phyloP scores from a whole-genome alignment of 164 flowering plant genomes.

The Vitis vinifera region DNA sequence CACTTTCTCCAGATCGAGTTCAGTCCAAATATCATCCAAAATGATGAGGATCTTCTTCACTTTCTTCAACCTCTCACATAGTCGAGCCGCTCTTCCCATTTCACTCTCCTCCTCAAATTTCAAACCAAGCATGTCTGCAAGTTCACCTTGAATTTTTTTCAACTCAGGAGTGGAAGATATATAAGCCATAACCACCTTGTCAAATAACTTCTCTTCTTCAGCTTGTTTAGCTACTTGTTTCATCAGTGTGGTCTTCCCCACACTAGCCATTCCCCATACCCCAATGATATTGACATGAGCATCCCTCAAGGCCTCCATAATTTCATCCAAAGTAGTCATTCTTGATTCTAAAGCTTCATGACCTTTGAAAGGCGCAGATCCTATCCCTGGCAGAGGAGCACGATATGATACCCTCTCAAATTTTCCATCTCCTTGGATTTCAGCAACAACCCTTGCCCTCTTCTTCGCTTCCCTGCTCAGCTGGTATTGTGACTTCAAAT shows the following conservation, averaged over 20 bases:
- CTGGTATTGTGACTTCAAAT: neutral
- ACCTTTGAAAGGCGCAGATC: neutral
- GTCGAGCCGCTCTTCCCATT: neutral
- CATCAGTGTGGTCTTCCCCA: constrained; percentile 13
- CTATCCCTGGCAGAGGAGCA: neutral
- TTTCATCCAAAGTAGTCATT: neutral
- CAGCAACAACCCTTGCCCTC: neutral
- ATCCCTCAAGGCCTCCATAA: constrained; percentile 6
- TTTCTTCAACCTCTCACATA: neutral
- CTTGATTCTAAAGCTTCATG: constrained; percentile 6
- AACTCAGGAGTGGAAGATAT: neutral
- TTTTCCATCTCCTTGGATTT: neutral
- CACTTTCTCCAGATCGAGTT: neutral
- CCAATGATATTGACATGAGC: neutral
- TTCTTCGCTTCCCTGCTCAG: constrained; percentile 3
- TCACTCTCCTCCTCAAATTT: neutral
- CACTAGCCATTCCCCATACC: constrained; percentile 14
- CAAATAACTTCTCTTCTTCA: too few species aligned
- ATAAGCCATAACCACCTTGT: too few species aligned
- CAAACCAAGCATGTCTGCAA: neutral
- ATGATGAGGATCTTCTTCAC: neutral
- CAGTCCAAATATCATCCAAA: neutral
- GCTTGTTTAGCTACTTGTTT: constrained; percentile 11
- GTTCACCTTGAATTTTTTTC: neutral
- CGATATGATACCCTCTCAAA: neutral